phyloP scores from a whole-genome alignment of 2,329 filamentous ascomycete species.

The Neopestalotiopsis rosae region DNA sequence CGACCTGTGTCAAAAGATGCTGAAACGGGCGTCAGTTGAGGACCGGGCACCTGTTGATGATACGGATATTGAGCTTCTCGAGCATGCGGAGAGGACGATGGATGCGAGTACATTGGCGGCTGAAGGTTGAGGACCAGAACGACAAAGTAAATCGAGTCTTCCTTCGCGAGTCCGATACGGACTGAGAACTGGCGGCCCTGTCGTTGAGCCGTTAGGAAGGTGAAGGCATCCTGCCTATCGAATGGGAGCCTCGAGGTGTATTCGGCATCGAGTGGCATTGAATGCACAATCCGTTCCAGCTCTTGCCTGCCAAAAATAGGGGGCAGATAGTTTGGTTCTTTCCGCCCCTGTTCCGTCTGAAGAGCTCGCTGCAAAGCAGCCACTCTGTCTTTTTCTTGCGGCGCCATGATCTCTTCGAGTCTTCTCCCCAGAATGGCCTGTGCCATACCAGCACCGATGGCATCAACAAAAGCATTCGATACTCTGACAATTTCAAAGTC shows the following conservation, averaged over 20 bases:
- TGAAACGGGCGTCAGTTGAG: slow-evolving; percentile 52
- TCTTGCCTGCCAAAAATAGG: slow-evolving; percentile 64
- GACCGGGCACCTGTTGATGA: slow-evolving; percentile 44
- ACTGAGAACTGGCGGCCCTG: slow-evolving; percentile 55
- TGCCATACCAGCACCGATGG: slow-evolving; percentile 48
- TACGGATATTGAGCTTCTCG: slow-evolving; percentile 50
- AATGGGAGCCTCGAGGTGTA: slow-evolving; percentile 58
- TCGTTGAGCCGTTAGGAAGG: slow-evolving; percentile 58
- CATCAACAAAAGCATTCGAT: slow-evolving; percentile 61
- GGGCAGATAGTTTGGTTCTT: slow-evolving; percentile 67
- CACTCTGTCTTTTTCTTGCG: slow-evolving; percentile 59
- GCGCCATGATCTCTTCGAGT: slow-evolving; percentile 59
- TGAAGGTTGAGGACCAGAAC: slow-evolving; percentile 52
- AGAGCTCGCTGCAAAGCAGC: slow-evolving; percentile 55
- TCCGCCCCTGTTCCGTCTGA: slow-evolving; percentile 61
- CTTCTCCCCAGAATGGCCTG: slow-evolving; percentile 52
- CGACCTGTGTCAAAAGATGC: slow-evolving; percentile 53
- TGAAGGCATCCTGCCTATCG: slow-evolving; percentile 60
- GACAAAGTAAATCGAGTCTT: slow-evolving; percentile 67
- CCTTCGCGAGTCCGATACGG: slow-evolving; percentile 62
- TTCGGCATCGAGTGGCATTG: slow-evolving; percentile 58
- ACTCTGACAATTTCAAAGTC: slow-evolving; percentile 63
- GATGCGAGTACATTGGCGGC: slow-evolving; percentile 45
- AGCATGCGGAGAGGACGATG: slow-evolving; percentile 50
- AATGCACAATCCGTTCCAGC: slow-evolving; percentile 59